Evolutionary conservation across 2,329 filamentous ascomycete genomes (phyloP).

Genomic region (Microcyclospora tardicrescens): DNA sequence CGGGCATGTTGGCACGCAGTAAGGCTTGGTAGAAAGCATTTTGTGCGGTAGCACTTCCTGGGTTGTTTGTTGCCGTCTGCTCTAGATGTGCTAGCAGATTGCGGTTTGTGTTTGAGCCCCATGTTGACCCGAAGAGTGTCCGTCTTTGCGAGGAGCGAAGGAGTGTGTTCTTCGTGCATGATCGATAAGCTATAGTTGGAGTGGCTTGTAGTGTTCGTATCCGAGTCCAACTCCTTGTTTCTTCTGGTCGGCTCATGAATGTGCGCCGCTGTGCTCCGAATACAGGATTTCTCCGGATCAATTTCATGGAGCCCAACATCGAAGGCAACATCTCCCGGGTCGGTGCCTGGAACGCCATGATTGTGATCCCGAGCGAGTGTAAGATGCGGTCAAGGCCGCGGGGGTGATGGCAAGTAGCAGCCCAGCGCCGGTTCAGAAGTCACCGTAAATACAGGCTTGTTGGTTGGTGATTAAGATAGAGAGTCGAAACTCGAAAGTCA

Average conservation of each 20-base stretch:
- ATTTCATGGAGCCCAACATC: slow-evolving; percentile 25
- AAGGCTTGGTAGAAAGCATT: slow-evolving; percentile 90
- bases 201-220: slow-evolving; percentile 1
- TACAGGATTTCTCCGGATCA: slow-evolving; percentile 14
- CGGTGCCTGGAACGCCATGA: slow-evolving; percentile 41
- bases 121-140: slow-evolving; percentile 28
- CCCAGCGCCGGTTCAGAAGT: neutral
- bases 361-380: slow-evolving; percentile 5
- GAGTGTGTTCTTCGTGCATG: slow-evolving; percentile 7
- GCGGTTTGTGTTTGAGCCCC: slow-evolving; percentile 30
- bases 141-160: slow-evolving; percentile 31
- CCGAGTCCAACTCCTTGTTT: neutral
- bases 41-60: slow-evolving; percentile 73
- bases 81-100: slow-evolving; percentile 71
- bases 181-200: slow-evolving; percentile 7
- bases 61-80: slow-evolving; percentile 85
- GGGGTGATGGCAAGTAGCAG: neutral
- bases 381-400: neutral
- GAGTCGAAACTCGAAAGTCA: neutral
- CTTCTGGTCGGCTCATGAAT: slow-evolving; percentile 3
- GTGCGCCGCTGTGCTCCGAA: slow-evolving; percentile 12
- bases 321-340: slow-evolving; percentile 30
- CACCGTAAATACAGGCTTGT: neutral
- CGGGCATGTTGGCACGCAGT: slow-evolving; percentile 81
- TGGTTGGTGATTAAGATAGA: neutral